Evolutionary conservation across 2,329 filamentous ascomycete species (phyloP).

Genomic region (Annulohypoxylon truncatum): DNA sequence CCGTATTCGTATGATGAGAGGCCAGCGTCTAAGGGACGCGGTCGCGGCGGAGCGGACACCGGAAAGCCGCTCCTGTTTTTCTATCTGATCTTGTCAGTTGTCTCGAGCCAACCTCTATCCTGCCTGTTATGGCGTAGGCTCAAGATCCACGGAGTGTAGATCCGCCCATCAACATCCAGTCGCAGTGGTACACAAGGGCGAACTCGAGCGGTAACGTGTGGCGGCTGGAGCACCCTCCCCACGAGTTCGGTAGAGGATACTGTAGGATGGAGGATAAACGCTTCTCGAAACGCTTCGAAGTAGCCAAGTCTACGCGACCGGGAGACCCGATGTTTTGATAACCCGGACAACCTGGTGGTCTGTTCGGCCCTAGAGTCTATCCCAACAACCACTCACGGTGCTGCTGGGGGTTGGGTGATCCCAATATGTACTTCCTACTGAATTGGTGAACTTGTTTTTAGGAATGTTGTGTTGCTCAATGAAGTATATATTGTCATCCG

Average conservation of each 20-base stretch:
- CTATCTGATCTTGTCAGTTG: conserved; percentile 12
- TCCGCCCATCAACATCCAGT: conserved; percentile 9
- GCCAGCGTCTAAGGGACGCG: conserved; percentile 15
- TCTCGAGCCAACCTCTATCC: background rate
- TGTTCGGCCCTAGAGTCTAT: conserved; percentile 11
- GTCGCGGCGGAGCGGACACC: conserved; percentile 6
- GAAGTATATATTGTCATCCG: conserved; percentile 17
- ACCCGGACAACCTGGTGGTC: conserved; percentile 21
- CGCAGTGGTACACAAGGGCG: conserved; percentile 3
- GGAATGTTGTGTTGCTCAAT: background rate
- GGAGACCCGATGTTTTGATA: conserved; percentile 18
- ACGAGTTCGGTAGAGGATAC: background rate
- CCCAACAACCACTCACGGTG: conserved; percentile 20
- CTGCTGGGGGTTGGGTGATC: conserved; percentile 29
- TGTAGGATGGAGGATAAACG: conserved; percentile 8
- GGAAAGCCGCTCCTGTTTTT: conserved; percentile 2
- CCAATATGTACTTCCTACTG: conserved; percentile 21
- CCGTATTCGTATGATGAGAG: conserved; percentile 1
- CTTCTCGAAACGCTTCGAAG: conserved; percentile 34
- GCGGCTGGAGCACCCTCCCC: conserved; percentile 9
- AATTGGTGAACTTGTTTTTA: background rate
- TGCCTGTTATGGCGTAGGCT: conserved; percentile 3
- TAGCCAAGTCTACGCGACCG: conserved; percentile 32
- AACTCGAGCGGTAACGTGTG: conserved; percentile 17
- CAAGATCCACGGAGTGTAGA: conserved; percentile 12